Base-by-base conservation (phyloP, 495 filamentous ascomycete species). In the Aspergillus coremiiformis region DNA sequence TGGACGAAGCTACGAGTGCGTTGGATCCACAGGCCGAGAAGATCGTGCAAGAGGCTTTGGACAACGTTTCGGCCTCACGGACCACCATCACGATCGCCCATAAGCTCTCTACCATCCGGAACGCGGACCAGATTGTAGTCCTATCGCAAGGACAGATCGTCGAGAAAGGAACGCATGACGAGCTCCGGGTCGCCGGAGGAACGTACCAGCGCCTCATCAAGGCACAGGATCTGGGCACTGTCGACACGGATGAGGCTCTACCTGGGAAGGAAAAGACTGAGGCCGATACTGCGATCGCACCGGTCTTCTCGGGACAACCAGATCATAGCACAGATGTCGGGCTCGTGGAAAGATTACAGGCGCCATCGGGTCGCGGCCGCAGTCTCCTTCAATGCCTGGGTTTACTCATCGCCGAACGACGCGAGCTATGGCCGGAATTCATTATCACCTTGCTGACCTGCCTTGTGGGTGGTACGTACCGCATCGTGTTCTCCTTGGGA, bases 71-170 rank as follows among this genome's bases (percentile, higher is more conserved):
- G 42, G 63, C 32, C 54, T 26, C 44, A 21, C 11, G 56, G 59
- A 67, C 65, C 0, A 63, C 59, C 8, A 21, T 66, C 0, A 30
- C 53, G 26, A 71, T 81, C 45, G 76, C 78, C 0, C 78, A 83
- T 61, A 57, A 70, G 5, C 63, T 82, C 0, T 63, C 77, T 0
- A 83, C 79, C 0, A 66, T 80, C 29, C 68, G 65, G 45, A 43
- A 62, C n/a, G 75, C 75, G 7, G 74, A 78, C 47, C 65, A 66
- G 8, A 78, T 80, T 47, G 57, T 71, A 12, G 76, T 80, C 22
- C 62, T 80, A 46, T 47, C 57, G 0, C 45, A 70, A 14, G 78
- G 78, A 6, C 17, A 51, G n/a, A 57, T 78, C 0, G 39, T 73
- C 3, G 78, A 80, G 49, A 60, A 77, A 50, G 77, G 77, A 0